A percentile compares a stretch with the other conserved stretches of the same genome.
Conservation (phyloP, 2,329 filamentous ascomycete genomes). For the Thermothelomyces thermophilus region DNA sequence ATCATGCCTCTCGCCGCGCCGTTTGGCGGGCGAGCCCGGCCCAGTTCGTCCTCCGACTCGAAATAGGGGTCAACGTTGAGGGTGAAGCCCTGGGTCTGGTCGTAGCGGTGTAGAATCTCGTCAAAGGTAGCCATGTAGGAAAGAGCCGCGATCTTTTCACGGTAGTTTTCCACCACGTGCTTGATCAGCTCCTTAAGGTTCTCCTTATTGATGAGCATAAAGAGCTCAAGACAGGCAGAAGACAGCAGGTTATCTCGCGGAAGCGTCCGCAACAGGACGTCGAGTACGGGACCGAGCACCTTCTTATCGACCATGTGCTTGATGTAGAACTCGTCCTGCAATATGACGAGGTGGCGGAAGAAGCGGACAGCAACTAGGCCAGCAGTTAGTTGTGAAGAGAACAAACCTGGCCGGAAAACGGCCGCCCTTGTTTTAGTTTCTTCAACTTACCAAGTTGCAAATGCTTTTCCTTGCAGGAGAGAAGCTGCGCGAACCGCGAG, state of each 20-base stretch:
- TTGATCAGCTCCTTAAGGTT: conserved; percentile 73
- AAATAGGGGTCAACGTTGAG: conserved; percentile 60
- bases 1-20: conserved; percentile 53
- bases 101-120: conserved; percentile 67
- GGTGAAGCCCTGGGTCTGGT: conserved; percentile 66
- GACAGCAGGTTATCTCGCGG: conserved; percentile 89
- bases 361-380: conserved; percentile 77
- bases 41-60: conserved; percentile 59
- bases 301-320: conserved; percentile 75
- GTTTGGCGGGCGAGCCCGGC: conserved; percentile 32
- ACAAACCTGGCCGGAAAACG: background rate
- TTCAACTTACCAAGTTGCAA: conserved; percentile 73
- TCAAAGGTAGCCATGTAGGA: conserved; percentile 83
- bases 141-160: conserved; percentile 67
- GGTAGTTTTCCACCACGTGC: conserved; percentile 77
- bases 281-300: conserved; percentile 75
- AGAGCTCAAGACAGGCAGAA: conserved; percentile 89
- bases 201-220: conserved; percentile 82
- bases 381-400: conserved; percentile 11
- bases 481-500: conserved; percentile 72
- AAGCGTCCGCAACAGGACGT: conserved; percentile 78
- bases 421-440: too few species aligned
- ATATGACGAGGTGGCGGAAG: conserved; percentile 76
- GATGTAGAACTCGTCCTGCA: conserved; percentile 89
- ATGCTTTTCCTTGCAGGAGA: conserved; percentile 82